These are phyloP conservation scores for Zygoascus bituminiphila DNA, from an alignment of 805 yeast genomes.

Conservation along the genomic window DNA sequence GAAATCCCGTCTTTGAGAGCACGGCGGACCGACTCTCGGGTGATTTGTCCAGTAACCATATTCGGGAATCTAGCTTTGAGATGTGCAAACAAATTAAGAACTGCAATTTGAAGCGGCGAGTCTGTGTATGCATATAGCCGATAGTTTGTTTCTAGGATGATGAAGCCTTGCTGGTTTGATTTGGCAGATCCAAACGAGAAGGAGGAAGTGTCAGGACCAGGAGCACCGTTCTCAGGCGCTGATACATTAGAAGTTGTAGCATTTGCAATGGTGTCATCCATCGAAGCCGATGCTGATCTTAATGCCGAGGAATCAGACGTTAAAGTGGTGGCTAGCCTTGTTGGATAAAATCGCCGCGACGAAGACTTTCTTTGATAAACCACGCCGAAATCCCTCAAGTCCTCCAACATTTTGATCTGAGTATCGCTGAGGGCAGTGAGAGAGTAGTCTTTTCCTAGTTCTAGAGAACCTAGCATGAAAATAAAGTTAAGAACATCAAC, in stretches of 20 bases:
- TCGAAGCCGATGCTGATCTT: conserved; percentile 64
- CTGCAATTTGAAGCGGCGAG: conserved; percentile 91
- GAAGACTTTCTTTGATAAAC: conserved; percentile 60
- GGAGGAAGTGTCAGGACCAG: neutral
- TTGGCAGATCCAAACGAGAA: neutral
- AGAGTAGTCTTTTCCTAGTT: conserved; percentile 80
- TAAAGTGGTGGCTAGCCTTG: conserved; percentile 78
- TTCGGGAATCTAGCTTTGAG: conserved; percentile 78
- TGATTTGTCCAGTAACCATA: conserved; percentile 87
- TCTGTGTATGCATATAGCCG: conserved; percentile 88
- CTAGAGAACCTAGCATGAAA: conserved; percentile 87
- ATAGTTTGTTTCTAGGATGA: conserved; percentile 89
- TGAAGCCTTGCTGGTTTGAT: conserved; percentile 43
- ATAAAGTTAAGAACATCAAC: conserved; percentile 92
- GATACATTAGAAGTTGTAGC: neutral
- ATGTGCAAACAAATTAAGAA: conserved; percentile 80
- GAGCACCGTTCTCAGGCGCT: neutral
- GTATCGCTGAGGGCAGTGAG: conserved; percentile 64
- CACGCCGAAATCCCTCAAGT: conserved; percentile 83
- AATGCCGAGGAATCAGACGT: conserved; percentile 75
- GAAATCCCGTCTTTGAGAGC: conserved; percentile 87
- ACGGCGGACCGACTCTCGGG: conserved; percentile 81
- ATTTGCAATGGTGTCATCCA: conserved; percentile 51
- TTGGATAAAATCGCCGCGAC: conserved; percentile 72
- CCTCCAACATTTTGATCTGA: conserved; percentile 79